Evolutionary conservation across 2,329 filamentous ascomycete genomes (phyloP).

Genomic region (Blastomyces emzantsi): DNA sequence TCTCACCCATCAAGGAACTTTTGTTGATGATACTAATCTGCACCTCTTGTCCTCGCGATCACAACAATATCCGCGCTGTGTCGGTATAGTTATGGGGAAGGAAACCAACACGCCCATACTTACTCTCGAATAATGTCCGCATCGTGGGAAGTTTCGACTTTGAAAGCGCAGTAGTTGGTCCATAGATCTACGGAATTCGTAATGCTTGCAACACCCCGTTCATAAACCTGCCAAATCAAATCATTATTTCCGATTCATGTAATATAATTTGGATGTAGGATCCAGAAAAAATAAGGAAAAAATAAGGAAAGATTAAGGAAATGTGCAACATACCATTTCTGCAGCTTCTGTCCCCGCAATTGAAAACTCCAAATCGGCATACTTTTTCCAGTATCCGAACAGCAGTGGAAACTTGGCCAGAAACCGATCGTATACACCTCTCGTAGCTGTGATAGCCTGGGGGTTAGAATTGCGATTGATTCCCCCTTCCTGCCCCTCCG

Average conservation of each 20-base stretch:
- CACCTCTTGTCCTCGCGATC: conserved; percentile 29
- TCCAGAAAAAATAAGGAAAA: background rate
- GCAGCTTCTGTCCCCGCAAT: conserved; percentile 95
- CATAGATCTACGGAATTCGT: conserved; percentile 91
- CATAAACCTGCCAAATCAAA: conserved; percentile 60
- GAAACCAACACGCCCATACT: conserved; percentile 63
- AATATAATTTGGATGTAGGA: background rate
- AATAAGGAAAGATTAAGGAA: background rate
- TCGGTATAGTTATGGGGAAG: conserved; percentile 43
- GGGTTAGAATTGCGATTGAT: conserved; percentile 95
- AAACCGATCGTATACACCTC: conserved; percentile 84
- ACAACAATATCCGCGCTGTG: conserved; percentile 33
- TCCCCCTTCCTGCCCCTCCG: conserved; percentile 79
- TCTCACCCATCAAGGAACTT: conserved; percentile 51
- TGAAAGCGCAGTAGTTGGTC: conserved; percentile 96
- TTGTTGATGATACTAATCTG: conserved; percentile 31
- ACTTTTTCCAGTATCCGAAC: conserved; percentile 99
- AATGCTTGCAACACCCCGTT: conserved; percentile 88
- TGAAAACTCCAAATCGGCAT: conserved; percentile 94
- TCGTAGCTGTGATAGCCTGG: conserved; percentile 77
- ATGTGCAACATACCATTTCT: conserved; percentile 63
- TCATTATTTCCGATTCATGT: conserved; percentile 2
- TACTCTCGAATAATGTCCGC: conserved; percentile 98
- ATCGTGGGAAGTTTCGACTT: conserved; percentile 94
- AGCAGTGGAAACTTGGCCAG: conserved; percentile 89